Evolutionary conservation across 1,139 yeast genomes (phyloP).

Genomic region (Saccharomyces hybrid): DNA sequence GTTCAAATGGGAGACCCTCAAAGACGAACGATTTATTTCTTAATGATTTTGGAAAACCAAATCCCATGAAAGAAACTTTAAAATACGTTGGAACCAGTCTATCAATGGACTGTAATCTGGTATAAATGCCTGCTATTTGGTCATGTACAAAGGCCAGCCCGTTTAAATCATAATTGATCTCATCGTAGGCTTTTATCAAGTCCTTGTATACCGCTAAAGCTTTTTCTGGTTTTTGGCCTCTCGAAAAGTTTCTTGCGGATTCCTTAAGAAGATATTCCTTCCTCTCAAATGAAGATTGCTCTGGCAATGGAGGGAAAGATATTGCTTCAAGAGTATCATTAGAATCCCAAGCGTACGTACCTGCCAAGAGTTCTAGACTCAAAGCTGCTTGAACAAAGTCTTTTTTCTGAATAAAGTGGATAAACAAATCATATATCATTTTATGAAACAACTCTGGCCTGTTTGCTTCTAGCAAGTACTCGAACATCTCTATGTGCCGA

Average conservation of each 20-base stretch:
- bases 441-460: conserved; percentile 76
- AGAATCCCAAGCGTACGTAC: conserved; percentile 71
- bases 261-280: conserved; percentile 64
- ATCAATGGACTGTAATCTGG: conserved; percentile 61
- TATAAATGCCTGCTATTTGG: conserved; percentile 60
- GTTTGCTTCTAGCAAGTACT: conserved; percentile 69
- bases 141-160: conserved; percentile 70
- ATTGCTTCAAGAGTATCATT: conserved; percentile 49
- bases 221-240: conserved; percentile 68
- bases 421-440: conserved; percentile 67
- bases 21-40: conserved; percentile 72
- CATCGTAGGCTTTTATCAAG: conserved; percentile 65
- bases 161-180: conserved; percentile 64
- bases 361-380: conserved; percentile 67
- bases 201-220: conserved; percentile 75
- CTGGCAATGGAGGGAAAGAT: conserved; percentile 64
- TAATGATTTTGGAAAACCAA: conserved; percentile 72
- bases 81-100: conserved; percentile 72
- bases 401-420: conserved; percentile 49
- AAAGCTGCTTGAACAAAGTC: conserved; percentile 80
- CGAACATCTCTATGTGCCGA: conserved; percentile 68
- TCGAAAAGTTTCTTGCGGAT: conserved; percentile 63
- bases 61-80: conserved; percentile 73
- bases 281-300: conserved; percentile 73
- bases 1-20: conserved; percentile 85